Percentiles rank a stretch among this genome's conserved stretches.
These are phyloP conservation scores for Xylaria grammica DNA, from an alignment of 495 filamentous ascomycete species.

Conservation along the genomic window DNA sequence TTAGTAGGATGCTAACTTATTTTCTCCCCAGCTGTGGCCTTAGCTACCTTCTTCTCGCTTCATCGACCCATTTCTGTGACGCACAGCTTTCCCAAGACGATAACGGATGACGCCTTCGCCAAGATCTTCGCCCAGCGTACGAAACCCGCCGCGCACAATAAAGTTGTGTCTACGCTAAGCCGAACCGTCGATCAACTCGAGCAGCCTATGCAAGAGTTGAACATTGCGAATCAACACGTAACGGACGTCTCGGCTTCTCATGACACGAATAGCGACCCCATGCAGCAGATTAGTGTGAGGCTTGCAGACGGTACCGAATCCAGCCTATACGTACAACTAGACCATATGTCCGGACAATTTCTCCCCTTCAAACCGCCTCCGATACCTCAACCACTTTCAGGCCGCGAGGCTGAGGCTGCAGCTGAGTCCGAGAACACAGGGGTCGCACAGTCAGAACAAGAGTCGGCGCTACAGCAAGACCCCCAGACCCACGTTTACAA, in stretches of 20 bases:
- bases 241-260: slow-evolving; percentile 30
- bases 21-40: slow-evolving; percentile 68
- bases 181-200: slow-evolving; percentile 75
- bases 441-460: slow-evolving; percentile 35
- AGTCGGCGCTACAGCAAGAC: slow-evolving; percentile 37
- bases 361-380: slow-evolving; percentile 81
- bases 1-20: slow-evolving; percentile 23
- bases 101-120: slow-evolving; percentile 75
- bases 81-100: slow-evolving; percentile 71
- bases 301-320: slow-evolving; percentile 57
- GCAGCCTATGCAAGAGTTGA: slow-evolving; percentile 54
- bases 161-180: slow-evolving; percentile 81
- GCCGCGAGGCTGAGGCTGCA: slow-evolving; percentile 30
- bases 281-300: slow-evolving; percentile 48
- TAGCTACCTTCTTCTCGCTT: slow-evolving; percentile 94
- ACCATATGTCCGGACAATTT: slow-evolving; percentile 62
- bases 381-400: slow-evolving; percentile 64
- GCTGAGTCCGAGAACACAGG: slow-evolving; percentile 31
- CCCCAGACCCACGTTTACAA: slow-evolving; percentile 70
- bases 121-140: slow-evolving; percentile 73
- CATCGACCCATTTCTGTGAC: slow-evolving; percentile 93
- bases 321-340: slow-evolving; percentile 49
- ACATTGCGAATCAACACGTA: slow-evolving; percentile 32
- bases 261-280: slow-evolving; percentile 36
- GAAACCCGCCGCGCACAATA: slow-evolving; percentile 55